phyloP scores from a whole-genome alignment of 805 yeast species.

The Candida broadrunensis region DNA sequence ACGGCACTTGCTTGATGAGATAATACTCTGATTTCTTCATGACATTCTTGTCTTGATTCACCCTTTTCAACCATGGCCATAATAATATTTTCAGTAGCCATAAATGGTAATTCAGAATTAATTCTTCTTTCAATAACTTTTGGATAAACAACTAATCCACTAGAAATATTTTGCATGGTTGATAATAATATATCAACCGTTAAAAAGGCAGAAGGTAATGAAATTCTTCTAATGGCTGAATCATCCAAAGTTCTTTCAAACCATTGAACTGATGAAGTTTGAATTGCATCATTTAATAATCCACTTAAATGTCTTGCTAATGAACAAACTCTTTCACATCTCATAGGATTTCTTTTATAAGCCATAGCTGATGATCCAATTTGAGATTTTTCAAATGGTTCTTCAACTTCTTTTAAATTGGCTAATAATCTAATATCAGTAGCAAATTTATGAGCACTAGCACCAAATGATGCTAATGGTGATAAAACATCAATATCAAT shows the following conservation, averaged over 20 bases:
- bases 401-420: slow-evolving; percentile 95
- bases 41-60: slow-evolving; percentile 97
- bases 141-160: slow-evolving; percentile 96
- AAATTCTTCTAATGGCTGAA: slow-evolving; percentile 95
- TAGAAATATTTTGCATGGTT: slow-evolving; percentile 86
- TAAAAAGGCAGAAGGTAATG: slow-evolving; percentile 93
- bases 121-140: slow-evolving; percentile 98
- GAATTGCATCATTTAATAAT: slow-evolving; percentile 86
- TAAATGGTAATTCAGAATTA: slow-evolving; percentile 91
- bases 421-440: slow-evolving; percentile 96
- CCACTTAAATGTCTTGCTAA: slow-evolving; percentile 94
- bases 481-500: slow-evolving; percentile 92
- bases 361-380: slow-evolving; percentile 99
- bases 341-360: slow-evolving; percentile 99
- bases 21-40: slow-evolving; percentile 93
- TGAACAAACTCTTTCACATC: slow-evolving; percentile 99
- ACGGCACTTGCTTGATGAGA: slow-evolving; percentile 97
- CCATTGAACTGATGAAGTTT: slow-evolving; percentile 98
- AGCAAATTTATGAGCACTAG: slow-evolving; percentile 95
- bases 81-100: slow-evolving; percentile 98
- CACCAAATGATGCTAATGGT: slow-evolving; percentile 93
- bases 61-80: slow-evolving; percentile 99
- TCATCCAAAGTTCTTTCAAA: slow-evolving; percentile 98
- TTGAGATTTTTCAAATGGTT: slow-evolving; percentile 98
- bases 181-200: slow-evolving; percentile 92